Evolutionary conservation across 2,329 filamentous ascomycete species (phyloP).

Genomic region (Apiospora koreana): DNA sequence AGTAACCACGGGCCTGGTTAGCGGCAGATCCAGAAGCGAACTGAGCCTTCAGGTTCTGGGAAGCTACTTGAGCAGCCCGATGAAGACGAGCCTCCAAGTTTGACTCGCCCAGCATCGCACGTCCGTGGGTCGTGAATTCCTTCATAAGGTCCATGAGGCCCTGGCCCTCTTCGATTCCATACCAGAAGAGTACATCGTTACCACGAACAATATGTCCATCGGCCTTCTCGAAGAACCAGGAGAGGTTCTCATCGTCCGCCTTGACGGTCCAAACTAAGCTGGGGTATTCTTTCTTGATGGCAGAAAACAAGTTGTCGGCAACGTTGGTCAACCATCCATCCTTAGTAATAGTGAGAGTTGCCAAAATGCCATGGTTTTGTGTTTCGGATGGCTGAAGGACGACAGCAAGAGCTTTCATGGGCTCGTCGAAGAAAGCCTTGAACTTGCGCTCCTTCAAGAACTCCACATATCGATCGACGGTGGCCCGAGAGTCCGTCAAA

Average conservation of each 20-base stretch:
- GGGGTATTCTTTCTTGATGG: constrained; percentile 90
- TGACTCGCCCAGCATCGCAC: constrained; percentile 84
- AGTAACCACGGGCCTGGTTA: constrained; percentile 66
- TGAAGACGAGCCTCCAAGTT: constrained; percentile 87
- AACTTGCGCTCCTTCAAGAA: constrained; percentile 77
- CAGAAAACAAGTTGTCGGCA: constrained; percentile 90
- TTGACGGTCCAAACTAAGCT: constrained; percentile 96
- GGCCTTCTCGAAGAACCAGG: constrained; percentile 97
- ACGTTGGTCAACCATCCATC: constrained; percentile 93
- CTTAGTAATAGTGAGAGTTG: constrained; percentile 91
- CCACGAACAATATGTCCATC: constrained; percentile 86
- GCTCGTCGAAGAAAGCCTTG: constrained; percentile 92
- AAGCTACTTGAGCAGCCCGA: constrained; percentile 71
- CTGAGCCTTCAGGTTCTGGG: constrained; percentile 47
- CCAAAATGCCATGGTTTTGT: constrained; percentile 74
- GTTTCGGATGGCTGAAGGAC: constrained; percentile 73
- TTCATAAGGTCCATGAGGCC: constrained; percentile 54
- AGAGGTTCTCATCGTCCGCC: constrained; percentile 92
- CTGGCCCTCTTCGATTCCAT: constrained; percentile 66
- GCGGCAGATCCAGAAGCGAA: constrained; percentile 44
- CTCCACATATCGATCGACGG: constrained; percentile 84
- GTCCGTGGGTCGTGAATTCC: constrained; percentile 80
- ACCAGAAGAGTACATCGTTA: constrained; percentile 95
- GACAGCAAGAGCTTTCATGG: constrained; percentile 89
- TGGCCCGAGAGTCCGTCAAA: constrained; percentile 77